Evolutionary conservation across 768 basidiomycete genomes (phyloP).

Genomic region (Phaeotremella fagi): DNA sequence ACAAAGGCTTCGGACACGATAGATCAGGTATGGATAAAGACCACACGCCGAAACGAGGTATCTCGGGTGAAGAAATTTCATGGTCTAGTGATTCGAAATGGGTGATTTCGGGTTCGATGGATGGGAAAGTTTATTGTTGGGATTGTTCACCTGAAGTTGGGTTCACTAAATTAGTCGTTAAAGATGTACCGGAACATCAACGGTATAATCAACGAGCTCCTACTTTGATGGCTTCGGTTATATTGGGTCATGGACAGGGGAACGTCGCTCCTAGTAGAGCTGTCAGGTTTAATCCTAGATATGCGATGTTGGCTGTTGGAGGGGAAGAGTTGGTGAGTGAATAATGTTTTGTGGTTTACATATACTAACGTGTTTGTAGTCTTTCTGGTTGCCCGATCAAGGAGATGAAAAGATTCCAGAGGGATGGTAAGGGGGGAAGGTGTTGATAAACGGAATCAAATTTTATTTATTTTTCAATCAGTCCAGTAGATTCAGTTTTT

Average conservation of each 20-base stretch:
- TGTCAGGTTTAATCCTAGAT: constrained; percentile 82
- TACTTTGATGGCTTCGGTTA: not conserved
- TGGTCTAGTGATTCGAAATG: constrained; percentile 96
- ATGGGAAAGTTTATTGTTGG: constrained; percentile 84
- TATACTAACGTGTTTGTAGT: constrained; percentile 50
- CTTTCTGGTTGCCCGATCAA: constrained; percentile 64
- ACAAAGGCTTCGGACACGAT: constrained; percentile 73
- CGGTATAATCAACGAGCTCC: not conserved
- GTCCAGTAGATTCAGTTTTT: no score
- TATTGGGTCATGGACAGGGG: constrained; percentile 46
- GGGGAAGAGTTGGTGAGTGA: constrained; percentile 62
- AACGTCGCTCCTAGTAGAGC: constrained; percentile 66
- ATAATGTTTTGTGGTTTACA: constrained; percentile 25
- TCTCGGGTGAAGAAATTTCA: constrained; percentile 85
- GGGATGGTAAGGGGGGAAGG: not conserved
- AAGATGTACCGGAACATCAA: not conserved
- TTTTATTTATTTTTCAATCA: no score
- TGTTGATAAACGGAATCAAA: not conserved
- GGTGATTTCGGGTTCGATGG: constrained; percentile 65
- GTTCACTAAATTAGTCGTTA: constrained; percentile 2
- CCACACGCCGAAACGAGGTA: constrained; percentile 66
- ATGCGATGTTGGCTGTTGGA: constrained; percentile 65
- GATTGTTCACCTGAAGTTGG: constrained; percentile 58
- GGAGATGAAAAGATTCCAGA: constrained; percentile 23
- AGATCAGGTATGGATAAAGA: constrained; percentile 49